A percentile compares a stretch with the other conserved stretches of the same genome.
phyloP scores from a whole-genome alignment of 2,329 filamentous ascomycete genomes.

The Emmonsiellopsis sp. region DNA sequence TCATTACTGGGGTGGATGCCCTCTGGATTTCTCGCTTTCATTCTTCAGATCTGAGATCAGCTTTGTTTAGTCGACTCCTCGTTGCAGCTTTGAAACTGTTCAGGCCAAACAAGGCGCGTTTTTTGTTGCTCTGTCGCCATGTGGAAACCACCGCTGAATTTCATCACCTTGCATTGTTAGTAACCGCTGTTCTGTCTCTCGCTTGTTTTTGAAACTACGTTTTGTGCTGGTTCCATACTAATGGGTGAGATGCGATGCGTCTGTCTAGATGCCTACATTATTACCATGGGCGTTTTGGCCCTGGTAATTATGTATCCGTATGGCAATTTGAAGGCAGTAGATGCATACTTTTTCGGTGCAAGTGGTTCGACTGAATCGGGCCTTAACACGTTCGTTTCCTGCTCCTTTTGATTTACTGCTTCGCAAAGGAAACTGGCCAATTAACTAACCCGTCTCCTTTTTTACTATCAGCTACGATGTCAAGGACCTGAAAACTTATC shows the following conservation, averaged over 20 bases:
- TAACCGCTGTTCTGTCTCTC: not conserved
- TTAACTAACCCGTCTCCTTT: not conserved
- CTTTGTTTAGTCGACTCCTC: not conserved
- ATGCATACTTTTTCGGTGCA: conserved; percentile 43
- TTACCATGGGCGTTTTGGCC: conserved; percentile 26
- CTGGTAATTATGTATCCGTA: conserved; percentile 28
- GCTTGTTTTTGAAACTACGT: not conserved
- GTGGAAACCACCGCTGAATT: conserved; percentile 3
- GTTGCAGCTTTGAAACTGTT: not conserved
- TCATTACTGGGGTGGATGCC: not conserved
- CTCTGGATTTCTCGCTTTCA: not conserved
- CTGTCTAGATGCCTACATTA: conserved; percentile 30
- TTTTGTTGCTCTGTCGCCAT: not conserved
- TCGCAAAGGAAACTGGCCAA: not conserved
- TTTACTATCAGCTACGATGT: conserved; percentile 38
- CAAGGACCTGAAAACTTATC: conserved; percentile 41
- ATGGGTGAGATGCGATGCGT: not conserved
- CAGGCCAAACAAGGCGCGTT: not conserved
- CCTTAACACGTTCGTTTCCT: conserved; percentile 35
- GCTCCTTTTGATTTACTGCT: not conserved
- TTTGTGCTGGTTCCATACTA: not conserved
- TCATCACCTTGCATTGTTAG: conserved; percentile 5
- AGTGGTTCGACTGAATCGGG: conserved; percentile 44
- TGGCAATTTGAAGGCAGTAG: conserved; percentile 35
- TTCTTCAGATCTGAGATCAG: not conserved